Conservation (phyloP, 169 alveolate species). For the Eimeria nieschulzi region DNA sequence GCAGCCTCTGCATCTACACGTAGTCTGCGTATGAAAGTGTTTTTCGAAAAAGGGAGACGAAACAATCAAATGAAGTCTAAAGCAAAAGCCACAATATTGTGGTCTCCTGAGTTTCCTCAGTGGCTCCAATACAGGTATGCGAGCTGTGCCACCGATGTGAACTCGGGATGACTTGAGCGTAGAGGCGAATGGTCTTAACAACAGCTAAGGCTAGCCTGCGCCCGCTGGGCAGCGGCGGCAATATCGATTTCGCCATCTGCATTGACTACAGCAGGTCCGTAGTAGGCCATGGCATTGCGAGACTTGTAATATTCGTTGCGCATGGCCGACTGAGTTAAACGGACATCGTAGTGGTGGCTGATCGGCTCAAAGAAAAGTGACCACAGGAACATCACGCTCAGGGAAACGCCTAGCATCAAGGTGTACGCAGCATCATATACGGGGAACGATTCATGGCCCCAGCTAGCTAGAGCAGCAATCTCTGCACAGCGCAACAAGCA, state of each 20-base stretch:
- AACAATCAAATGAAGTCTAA: background rate
- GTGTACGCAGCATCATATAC: slow-evolving; percentile 87
- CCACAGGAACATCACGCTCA: slow-evolving; percentile 86
- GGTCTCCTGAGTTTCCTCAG: background rate
- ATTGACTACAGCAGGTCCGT: slow-evolving; percentile 93
- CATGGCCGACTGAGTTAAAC: slow-evolving; percentile 92
- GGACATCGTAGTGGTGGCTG: slow-evolving; percentile 89
- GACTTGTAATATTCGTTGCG: slow-evolving; percentile 93
- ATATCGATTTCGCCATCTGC: slow-evolving; percentile 91
- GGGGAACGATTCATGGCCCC: slow-evolving; percentile 82
- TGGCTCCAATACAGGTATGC: background rate
- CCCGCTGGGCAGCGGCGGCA: slow-evolving; percentile 82
- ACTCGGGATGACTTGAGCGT: background rate
- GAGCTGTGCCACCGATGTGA: background rate
- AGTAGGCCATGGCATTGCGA: slow-evolving; percentile 94
- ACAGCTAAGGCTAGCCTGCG: slow-evolving; percentile 70
- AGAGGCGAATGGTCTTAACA: background rate
- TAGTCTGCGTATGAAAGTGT: background rate
- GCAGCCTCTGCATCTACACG: background rate
- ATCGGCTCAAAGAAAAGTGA: slow-evolving; percentile 91
- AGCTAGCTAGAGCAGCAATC: slow-evolving; percentile 82
- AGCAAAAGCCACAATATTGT: background rate
- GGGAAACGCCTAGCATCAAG: slow-evolving; percentile 84
- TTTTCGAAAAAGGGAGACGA: background rate
- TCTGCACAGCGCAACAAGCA: slow-evolving; percentile 77